Evolutionary conservation across 495 filamentous ascomycete genomes (phyloP), one percentile per base, ranked within the genome.

Genomic region (Gamarada debralockiae): DNA sequence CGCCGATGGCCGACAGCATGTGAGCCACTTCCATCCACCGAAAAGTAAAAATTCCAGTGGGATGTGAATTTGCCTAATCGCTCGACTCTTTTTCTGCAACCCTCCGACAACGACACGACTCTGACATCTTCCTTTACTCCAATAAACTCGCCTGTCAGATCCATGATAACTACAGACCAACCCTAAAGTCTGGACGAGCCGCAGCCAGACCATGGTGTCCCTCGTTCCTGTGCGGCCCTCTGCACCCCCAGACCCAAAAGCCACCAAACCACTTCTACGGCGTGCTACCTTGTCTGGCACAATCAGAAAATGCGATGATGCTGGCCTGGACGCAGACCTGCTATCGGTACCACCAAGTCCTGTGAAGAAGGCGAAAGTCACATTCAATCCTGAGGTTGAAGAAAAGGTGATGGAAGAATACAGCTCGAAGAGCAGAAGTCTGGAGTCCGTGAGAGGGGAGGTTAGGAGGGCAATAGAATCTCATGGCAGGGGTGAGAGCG

Each of bases 331-430:
- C 36, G 63, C 67, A 37, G 68, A 79, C 46, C 65, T 64, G 18
- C 60, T 66, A 29, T 71, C 69, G 21, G 74, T 65, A 50, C 72
- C 72, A 31, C 69, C 70, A 22, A 87, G 83, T 65, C 78, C 75
- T 37, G 67, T 71, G 22, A 89, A 85, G 59, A 72, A 73, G 45
- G 67, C 66, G 33, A 67, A 65, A 48, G 89, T 96, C 23, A 80
- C 85, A 33, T 95, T 95, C 67, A 82, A 89, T 55, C 74, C 84
- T 33, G 77, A 83, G 21, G 79, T 90, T 37, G 80, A 87, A 60
- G 77, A 85, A 55, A 72, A 71, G 39, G 65, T 75, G 22, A 65
- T 86, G 34, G 74, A 78, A 49, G 73, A 84, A 29, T 75, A 49
- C 62, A 55, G 43, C n/a, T 43, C 31, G 17, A 58, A 58, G 38